Evolutionary conservation across 768 basidiomycete species (phyloP).

Genomic region (Pulveroboletus sp.): DNA sequence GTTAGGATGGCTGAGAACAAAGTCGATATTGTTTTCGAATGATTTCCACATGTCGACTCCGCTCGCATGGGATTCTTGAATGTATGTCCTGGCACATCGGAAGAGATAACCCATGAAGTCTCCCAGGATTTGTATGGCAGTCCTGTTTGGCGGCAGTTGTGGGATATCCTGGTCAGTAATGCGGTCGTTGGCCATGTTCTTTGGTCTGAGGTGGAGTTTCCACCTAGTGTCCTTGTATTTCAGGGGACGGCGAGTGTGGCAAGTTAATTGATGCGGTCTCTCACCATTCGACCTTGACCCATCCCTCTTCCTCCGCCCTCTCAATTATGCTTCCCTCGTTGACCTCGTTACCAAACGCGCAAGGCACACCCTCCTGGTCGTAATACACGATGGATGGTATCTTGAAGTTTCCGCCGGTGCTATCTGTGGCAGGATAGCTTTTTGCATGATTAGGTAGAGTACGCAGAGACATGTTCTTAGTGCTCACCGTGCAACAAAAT

Average conservation of each 20-base stretch:
- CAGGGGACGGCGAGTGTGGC: not conserved
- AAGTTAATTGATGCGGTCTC: not conserved
- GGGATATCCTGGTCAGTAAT: slow-evolving; percentile 36
- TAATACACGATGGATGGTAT: slow-evolving; percentile 51
- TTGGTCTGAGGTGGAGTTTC: slow-evolving; percentile 36
- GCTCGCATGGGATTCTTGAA: slow-evolving; percentile 44
- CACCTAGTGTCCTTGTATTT: slow-evolving; percentile 24
- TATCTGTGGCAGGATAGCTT: slow-evolving; percentile 48
- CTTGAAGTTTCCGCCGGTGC: slow-evolving; percentile 46
- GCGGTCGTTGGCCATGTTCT: slow-evolving; percentile 15
- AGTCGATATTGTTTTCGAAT: slow-evolving; percentile 39
- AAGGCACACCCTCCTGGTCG: slow-evolving; percentile 36
- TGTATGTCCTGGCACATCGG: slow-evolving; percentile 40
- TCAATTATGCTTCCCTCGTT: slow-evolving; percentile 37
- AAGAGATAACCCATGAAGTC: slow-evolving; percentile 52
- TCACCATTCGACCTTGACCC: slow-evolving; percentile 32
- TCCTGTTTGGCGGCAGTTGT: slow-evolving; percentile 41
- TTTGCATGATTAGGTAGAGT: slow-evolving; percentile 5
- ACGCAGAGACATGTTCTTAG: not conserved
- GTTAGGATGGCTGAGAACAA: slow-evolving; percentile 47
- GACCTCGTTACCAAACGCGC: slow-evolving; percentile 47
- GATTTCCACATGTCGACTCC: slow-evolving; percentile 42
- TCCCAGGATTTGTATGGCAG: slow-evolving; percentile 41
- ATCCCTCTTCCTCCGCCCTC: slow-evolving; percentile 37
- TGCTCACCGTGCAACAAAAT: slow-evolving; percentile 24